These are phyloP conservation scores for Camellia japonica DNA, from an alignment of 148 eudicot species.

Conservation along the genomic window DNA sequence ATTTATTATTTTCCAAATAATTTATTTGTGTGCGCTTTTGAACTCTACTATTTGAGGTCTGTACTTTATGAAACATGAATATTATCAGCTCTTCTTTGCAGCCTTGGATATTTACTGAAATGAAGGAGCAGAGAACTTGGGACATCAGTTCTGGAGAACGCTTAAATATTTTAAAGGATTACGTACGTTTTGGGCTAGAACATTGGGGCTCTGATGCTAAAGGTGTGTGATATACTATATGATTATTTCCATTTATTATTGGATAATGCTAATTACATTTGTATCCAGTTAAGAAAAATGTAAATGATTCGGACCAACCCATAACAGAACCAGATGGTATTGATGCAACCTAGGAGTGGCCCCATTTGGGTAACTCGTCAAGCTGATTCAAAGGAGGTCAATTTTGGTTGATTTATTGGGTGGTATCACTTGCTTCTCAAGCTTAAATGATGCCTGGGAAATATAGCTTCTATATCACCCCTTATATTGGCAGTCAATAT, in stretches of 20 bases:
- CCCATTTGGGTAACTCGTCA: background rate
- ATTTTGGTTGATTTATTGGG: background rate
- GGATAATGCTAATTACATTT: background rate
- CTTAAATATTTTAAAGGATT: constrained; percentile 76
- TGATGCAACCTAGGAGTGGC: background rate
- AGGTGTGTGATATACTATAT: constrained; percentile 43
- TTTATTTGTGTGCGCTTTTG: background rate
- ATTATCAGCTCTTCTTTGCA: constrained; percentile 29
- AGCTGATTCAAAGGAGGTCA: background rate
- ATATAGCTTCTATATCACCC: background rate
- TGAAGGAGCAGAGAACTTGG: constrained; percentile 98
- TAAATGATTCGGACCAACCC: background rate
- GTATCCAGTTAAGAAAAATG: background rate
- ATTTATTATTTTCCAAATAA: background rate
- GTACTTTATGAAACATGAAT: constrained; percentile 1
- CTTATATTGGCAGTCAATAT: background rate
- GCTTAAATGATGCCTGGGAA: background rate
- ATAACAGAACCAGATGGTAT: background rate
- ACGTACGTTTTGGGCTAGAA: constrained; percentile 85
- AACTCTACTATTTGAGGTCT: background rate
- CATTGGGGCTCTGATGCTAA: constrained; percentile 99
- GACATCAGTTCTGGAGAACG: constrained; percentile 90
- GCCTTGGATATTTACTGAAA: constrained; percentile 99
- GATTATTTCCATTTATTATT: background rate
- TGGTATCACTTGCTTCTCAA: background rate